Conservation (phyloP, 371 early-diverging fungal species). For the Syncephalastrum sp. region DNA sequence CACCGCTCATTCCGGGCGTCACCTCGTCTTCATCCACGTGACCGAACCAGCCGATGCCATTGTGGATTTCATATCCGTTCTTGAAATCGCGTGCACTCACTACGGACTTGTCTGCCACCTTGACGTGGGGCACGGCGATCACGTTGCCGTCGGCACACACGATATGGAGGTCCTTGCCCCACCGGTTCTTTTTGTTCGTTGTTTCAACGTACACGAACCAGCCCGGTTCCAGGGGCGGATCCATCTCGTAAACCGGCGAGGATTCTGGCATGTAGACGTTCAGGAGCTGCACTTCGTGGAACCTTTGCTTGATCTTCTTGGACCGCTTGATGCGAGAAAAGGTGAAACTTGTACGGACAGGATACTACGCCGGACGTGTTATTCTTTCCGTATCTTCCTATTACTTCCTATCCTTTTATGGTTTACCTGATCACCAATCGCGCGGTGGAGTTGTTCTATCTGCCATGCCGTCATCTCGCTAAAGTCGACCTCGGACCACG, state of each 20-base stretch:
- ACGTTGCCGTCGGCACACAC: conserved; percentile 44
- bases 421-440: conserved; percentile 73
- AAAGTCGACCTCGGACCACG: conserved; percentile 65
- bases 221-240: conserved; percentile 40
- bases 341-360: conserved; percentile 32
- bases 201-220: conserved; percentile 39
- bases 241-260: conserved; percentile 13
- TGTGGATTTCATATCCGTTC: conserved; percentile 68
- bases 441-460: conserved; percentile 67
- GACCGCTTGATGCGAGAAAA: conserved; percentile 20
- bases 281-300: conserved; percentile 24
- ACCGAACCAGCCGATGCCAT: conserved; percentile 33
- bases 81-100: conserved; percentile 67
- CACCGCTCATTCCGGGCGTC: conserved; percentile 17
- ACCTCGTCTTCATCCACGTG: conserved; percentile 13
- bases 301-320: conserved; percentile 18
- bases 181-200: too few relatives aligned
- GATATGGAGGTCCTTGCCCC: conserved; percentile 37
- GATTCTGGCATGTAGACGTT: conserved; percentile 21
- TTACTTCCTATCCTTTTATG: conserved; percentile 6
- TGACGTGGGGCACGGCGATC: conserved; percentile 39
- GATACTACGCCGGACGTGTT: conserved; percentile 21
- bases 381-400: neutral
- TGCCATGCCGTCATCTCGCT: conserved; percentile 55
- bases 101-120: conserved; percentile 63